These are phyloP conservation scores for Westerdykella sp. DNA, from an alignment of 2,329 filamentous ascomycete species.

Conservation along the genomic window DNA sequence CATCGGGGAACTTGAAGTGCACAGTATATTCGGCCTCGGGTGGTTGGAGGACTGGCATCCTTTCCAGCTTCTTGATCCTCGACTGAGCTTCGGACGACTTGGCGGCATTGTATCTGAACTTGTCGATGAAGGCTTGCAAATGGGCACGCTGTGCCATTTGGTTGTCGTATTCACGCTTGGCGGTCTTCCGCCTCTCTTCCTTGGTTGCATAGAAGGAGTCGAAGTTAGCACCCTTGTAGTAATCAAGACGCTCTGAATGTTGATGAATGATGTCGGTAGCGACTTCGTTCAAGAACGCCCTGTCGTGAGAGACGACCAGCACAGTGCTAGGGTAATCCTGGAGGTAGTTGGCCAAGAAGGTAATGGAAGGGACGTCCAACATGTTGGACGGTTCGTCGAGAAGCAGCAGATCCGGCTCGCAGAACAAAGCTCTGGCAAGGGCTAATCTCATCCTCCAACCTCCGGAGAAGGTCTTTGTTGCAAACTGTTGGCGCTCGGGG, in stretches of 20 bases:
- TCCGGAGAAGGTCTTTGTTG: conserved; percentile 97
- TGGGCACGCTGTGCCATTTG: conserved; percentile 93
- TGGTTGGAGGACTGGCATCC: conserved; percentile 84
- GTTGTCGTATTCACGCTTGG: conserved; percentile 96
- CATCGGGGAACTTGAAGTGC: conserved; percentile 94
- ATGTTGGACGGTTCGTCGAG: conserved; percentile 99
- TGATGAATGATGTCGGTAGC: conserved; percentile 99
- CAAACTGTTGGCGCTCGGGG: conserved; percentile 79
- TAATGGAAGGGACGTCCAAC: conserved; percentile 99
- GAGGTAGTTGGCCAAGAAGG: conserved; percentile 93
- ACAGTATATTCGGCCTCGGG: conserved; percentile 94
- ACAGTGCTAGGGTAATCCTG: conserved; percentile 91
- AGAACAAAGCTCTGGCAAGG: conserved; percentile 90
- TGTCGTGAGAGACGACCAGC: conserved; percentile 95
- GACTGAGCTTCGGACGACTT: conserved; percentile 98
- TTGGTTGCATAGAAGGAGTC: conserved; percentile 96
- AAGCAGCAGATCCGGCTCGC: conserved; percentile 89
- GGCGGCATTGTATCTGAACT: conserved; percentile 98
- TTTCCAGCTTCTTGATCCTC: conserved; percentile 97
- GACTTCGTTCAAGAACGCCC: conserved; percentile 97
- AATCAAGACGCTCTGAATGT: conserved; percentile 93
- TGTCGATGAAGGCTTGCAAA: conserved; percentile 97
- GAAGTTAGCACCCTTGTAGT: conserved; percentile 97
- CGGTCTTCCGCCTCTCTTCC: conserved; percentile 93
- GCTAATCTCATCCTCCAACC: conserved; percentile 99